Percentiles rank a stretch among this genome's conserved stretches.
These are phyloP conservation scores for Solioccasus polychromus DNA, from an alignment of 768 basidiomycete species.

Conservation along the genomic window DNA sequence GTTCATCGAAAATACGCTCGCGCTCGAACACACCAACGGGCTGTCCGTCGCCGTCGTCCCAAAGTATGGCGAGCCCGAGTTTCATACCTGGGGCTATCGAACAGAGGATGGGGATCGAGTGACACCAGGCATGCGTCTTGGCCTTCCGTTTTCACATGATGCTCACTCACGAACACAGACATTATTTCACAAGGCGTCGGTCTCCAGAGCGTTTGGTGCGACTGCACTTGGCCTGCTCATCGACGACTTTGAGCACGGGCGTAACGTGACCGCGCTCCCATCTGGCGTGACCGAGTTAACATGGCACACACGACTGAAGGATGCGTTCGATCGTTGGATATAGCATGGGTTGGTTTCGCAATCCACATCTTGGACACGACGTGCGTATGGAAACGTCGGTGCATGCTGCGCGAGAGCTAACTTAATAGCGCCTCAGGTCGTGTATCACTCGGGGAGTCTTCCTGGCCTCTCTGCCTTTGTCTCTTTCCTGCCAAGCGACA, in stretches of 20 bases:
- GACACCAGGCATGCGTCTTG: conserved; percentile 29
- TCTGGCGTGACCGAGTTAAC: conserved; percentile 25
- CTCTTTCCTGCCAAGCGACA: conserved; percentile 34
- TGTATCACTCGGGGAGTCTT: conserved; percentile 33
- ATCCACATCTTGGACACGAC: conserved; percentile 39
- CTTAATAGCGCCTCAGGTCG: conserved; percentile 23
- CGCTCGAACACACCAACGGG: conserved; percentile 27
- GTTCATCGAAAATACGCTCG: conserved; percentile 18
- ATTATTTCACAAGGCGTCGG: conserved; percentile 35
- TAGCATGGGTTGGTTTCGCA: conserved; percentile 42
- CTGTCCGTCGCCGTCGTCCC: conserved; percentile 29
- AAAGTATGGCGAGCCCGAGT: conserved; percentile 27
- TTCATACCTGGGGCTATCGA: conserved; percentile 33
- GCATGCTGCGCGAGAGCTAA: background rate
- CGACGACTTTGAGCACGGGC: conserved; percentile 37
- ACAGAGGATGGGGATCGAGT: conserved; percentile 35
- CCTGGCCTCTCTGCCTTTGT: conserved; percentile 35
- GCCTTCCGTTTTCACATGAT: background rate
- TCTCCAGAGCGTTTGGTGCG: conserved; percentile 40
- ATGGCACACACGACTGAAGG: conserved; percentile 37
- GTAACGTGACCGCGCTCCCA: conserved; percentile 36
- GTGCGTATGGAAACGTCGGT: conserved; percentile 21
- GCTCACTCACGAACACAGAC: conserved; percentile 25
- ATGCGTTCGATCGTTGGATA: conserved; percentile 38
- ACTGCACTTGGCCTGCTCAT: conserved; percentile 41